Base-by-base conservation (phyloP, 306 rosid species). In the Geum urbanum region DNA sequence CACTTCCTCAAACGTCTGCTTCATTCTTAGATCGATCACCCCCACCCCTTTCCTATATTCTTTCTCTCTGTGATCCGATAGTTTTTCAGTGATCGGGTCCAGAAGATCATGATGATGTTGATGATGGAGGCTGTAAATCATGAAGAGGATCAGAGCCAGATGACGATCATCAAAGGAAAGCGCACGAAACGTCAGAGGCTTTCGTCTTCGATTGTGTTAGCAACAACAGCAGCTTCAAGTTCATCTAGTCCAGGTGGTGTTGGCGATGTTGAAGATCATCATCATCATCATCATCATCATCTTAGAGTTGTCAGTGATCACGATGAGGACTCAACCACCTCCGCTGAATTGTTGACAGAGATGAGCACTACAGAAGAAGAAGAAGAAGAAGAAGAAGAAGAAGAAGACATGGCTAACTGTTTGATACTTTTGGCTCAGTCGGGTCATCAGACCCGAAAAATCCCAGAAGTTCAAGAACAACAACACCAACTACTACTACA, bases 401-500 rank as follows among this genome's bases (percentile, higher is more conserved):
- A 80, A 50, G 76, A 82, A 41, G 89, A 89, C 86, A 82, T 89
- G 89, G 98, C 96, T 0, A 81, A 92, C 63, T 92, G 95, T 76
- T 80, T 89, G 74, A 92, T 92, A 51, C 89, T 89, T n/a, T 67
- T 92, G 48, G 96, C 92, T 41, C 91, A 82, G 22, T 35, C 65
- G 7, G 70, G 53, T n/a, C n/a, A n/a, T 77, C 18, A 24, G 51
- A 5, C 18, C 5, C 50, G 32, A 27, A 27, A 7, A 9, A 41
- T 19, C 77, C 35, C 50, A 35, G 18, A n/a, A 16, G 62, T 5
- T 37, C 63, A 51, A 12, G 63, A 61, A 50, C 63, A 53, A 13
- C 63, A 37, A 7, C 67, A n/a, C 4, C 63, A 39, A n/a, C 54
- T 19, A 15, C 48, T n/a, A 18, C 57, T 6, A 4, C 27, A 62